Evolutionary conservation across 1,284 basidiomycete species (phyloP), one percentile per base, ranked within the genome.

Genomic region (Puccinia triticina): DNA sequence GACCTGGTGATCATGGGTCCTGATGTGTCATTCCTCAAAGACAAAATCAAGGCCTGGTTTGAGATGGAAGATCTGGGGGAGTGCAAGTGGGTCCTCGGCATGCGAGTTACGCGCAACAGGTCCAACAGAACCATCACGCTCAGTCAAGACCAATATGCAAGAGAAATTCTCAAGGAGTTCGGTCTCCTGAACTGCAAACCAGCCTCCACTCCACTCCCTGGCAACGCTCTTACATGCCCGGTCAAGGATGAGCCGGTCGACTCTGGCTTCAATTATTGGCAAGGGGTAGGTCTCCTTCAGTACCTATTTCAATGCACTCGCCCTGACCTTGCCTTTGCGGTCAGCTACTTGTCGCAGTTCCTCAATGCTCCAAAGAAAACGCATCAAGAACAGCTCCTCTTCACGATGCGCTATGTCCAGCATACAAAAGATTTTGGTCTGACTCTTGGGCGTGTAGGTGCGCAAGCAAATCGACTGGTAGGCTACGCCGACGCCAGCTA

Each of bases 11-110:
- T 76, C 34, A 3, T 55, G 16, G 74, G 74, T 50, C 34, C 37
- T 2, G 32, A 76, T 50, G 11, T 76, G 11, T 1, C 23, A 14
- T 57, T 50, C 40, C 40, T 76, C n/a, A 55, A 59, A n/a, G 29
- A 29, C 21, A 18, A 14, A 12, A 76, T 76, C 74, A 55, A 57
- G 23, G 16, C 26, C 4, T n/a, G 34, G 7, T 76, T 76, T 59
- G 55, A 76, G 21, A 76, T 76, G 74, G 53, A 57, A 26, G 74
- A 76, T n/a, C 32, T 57, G 55, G 74, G 74, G 2, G 53, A 55
- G 4, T 37, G 34, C 29, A 5, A 76, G 11, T 57, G 29, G 10
- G 34, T 76, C n/a, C 53, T 76, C 26, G 74, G 50, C 8, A 76
- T 76, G 50, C 29, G 26, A 23, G 48, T 76, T 8, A 61, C 10